phyloP scores from a whole-genome alignment of 2,329 filamentous ascomycete species.

The Albophoma yamanashiensis region DNA sequence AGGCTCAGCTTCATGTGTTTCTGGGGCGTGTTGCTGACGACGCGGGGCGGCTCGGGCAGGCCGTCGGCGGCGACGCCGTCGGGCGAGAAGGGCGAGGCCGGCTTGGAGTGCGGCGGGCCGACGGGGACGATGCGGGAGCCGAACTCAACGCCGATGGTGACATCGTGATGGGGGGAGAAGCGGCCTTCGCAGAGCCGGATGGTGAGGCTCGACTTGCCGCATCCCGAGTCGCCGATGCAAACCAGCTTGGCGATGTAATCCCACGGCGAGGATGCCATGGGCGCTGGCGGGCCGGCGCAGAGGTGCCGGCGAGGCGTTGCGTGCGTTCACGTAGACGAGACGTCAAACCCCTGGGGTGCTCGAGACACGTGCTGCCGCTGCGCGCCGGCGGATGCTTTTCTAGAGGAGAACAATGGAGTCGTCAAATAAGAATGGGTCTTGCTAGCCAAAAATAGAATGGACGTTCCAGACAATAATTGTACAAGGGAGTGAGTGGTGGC shows the following conservation, averaged over 20 bases:
- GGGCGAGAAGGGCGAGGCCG: slow-evolving; percentile 19
- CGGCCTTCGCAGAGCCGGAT: slow-evolving; percentile 94
- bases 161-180: slow-evolving; percentile 89
- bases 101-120: slow-evolving; percentile 61
- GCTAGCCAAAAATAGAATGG: background rate
- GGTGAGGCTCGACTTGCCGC: slow-evolving; percentile 88
- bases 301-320: background rate
- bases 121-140: slow-evolving; percentile 88
- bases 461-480: background rate
- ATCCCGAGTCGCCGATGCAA: slow-evolving; percentile 92
- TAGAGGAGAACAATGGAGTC: background rate
- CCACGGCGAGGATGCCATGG: slow-evolving; percentile 65
- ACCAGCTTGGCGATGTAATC: slow-evolving; percentile 99
- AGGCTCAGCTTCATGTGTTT: slow-evolving; percentile 87
- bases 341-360: background rate
- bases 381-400: background rate
- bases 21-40: slow-evolving; percentile 31
- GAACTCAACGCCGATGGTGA: slow-evolving; percentile 95
- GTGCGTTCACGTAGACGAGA: background rate
- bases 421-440: background rate
- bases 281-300: background rate
- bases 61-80: slow-evolving; percentile 20
- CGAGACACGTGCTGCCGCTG: background rate
- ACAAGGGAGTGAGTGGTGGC: background rate
- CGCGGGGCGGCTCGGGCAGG: slow-evolving; percentile 42